Base-by-base conservation (phyloP, 805 yeast genomes). In the Wickerhamiella cacticola region DNA sequence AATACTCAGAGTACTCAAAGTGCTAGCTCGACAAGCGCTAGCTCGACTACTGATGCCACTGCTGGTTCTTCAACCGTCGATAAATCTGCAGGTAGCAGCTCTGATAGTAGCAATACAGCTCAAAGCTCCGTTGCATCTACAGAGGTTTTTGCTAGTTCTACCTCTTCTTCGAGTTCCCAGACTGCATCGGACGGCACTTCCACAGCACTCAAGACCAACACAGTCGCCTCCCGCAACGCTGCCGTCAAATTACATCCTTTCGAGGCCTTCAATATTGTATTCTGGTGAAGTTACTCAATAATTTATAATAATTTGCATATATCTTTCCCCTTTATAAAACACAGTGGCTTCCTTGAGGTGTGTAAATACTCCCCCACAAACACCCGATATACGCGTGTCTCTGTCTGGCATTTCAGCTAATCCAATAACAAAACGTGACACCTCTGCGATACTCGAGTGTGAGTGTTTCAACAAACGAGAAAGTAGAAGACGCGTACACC, bases 201-300 rank as follows among this genome's bases (percentile, higher is more conserved):
- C 43, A 24, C 15, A 13, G 13, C 43, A 9, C 24, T 9, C 7
- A 4, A 21, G 7, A 2, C 23, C 13, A 2, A 5, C 21, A 18
- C 23, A 10, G 19, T 35, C 7, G n/a, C 7, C 23, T 40, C 44
- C 9, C 19, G 26, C 26, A 43, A 43, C 21, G 46, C 12, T 8
- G 46, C 46, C 21, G 39, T 6, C 21, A 15, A 29, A 13, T 35
- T 33, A 8, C 18, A 16, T 24, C 46, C 46, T 3, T 18, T 43
- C 15, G 28, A 5, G 16, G 15, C 33, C 15, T 43, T 43, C 18
- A 43, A 43, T 29, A 33, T 43, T 13, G 3, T 43, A 23, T 34
- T 34, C 24, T 43, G 46, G 46, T 43, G 16, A 33, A 13, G 13
- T 25, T 25, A 25, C 9, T 25, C n/a, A n/a, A 29, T 29, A 29